Conservation (phyloP, 768 basidiomycete species). For the Lanmaoa rubissima region DNA sequence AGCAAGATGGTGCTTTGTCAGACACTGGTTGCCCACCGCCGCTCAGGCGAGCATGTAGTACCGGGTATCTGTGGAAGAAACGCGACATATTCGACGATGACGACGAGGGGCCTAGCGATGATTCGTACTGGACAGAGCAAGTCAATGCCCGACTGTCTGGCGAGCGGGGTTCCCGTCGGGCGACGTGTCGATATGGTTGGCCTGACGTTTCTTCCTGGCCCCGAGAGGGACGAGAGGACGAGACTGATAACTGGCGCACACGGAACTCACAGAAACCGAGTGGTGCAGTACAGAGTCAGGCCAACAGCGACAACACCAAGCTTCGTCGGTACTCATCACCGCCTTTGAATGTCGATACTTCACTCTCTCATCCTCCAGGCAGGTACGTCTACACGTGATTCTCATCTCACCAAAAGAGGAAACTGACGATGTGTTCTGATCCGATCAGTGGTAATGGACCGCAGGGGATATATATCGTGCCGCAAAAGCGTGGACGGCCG, state of each 20-base stretch:
- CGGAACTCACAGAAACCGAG: not conserved
- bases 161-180: not conserved
- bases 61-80: not conserved
- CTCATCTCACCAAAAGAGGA: not conserved
- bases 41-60: not conserved
- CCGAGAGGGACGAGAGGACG: conserved; percentile 3
- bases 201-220: not conserved
- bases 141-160: conserved; percentile 5
- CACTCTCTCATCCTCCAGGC: not conserved
- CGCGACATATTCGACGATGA: not conserved
- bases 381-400: not conserved
- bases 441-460: conserved; percentile 1
- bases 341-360: not conserved
- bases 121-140: conserved; percentile 10
- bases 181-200: not conserved
- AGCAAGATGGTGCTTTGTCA: not conserved
- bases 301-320: not conserved
- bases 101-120: not conserved
- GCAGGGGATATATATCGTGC: conserved; percentile 15
- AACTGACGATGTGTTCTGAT: not conserved
- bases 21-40: not conserved
- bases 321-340: conserved; percentile 8
- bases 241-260: conserved; percentile 13
- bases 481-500: conserved; percentile 14
- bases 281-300: not conserved